Conservation (phyloP, 768 basidiomycete genomes). For the Leccinum variicolor region DNA sequence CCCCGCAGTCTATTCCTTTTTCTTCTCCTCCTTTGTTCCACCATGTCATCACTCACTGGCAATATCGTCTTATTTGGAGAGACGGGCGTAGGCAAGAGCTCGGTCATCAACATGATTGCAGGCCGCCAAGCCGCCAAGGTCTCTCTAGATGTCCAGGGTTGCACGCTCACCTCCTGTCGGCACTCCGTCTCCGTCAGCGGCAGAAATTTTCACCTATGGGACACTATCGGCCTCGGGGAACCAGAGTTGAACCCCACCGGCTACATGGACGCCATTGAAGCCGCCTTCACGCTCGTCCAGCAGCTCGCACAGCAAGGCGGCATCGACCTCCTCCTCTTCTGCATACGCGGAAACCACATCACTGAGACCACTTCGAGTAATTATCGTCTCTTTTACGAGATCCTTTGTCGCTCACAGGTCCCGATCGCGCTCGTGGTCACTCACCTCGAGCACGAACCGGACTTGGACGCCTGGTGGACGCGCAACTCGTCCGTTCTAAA, state of each 20-base stretch:
- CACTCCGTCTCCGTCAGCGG: constrained; percentile 21
- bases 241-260: constrained; percentile 16
- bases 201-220: constrained; percentile 23
- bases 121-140: constrained; percentile 15
- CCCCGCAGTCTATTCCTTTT: background rate
- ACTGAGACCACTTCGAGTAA: too few species aligned
- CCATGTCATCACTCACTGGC: constrained; percentile 12
- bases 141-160: constrained; percentile 26
- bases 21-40: background rate
- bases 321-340: constrained; percentile 32
- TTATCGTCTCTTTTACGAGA: too few species aligned
- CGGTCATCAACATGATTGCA: constrained; percentile 29
- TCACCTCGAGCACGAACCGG: constrained; percentile 34
- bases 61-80: constrained; percentile 45
- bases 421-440: too few species aligned
- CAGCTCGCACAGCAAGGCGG: constrained; percentile 29
- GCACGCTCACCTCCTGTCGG: constrained; percentile 28
- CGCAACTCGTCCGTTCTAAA: constrained; percentile 20
- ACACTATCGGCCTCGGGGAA: constrained; percentile 32
- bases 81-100: constrained; percentile 33
- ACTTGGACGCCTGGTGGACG: constrained; percentile 34
- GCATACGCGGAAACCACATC: too few species aligned
- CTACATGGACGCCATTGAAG: constrained; percentile 26
- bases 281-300: constrained; percentile 30
- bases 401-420: too few species aligned